These are phyloP conservation scores for Aspergillus olivimuriae DNA, from an alignment of 495 filamentous ascomycete genomes.

Conservation along the genomic window DNA sequence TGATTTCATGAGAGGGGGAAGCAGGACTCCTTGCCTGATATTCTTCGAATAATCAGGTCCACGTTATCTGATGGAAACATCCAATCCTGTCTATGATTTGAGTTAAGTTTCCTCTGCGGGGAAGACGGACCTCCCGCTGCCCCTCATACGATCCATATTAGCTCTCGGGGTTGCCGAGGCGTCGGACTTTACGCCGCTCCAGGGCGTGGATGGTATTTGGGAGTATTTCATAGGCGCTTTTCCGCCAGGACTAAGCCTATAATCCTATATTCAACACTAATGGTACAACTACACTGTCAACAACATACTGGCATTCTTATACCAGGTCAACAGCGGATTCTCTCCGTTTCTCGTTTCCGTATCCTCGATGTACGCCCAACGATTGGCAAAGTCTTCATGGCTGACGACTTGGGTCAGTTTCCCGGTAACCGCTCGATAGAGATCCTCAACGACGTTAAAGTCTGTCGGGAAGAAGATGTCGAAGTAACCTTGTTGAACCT, in stretches of 20 bases:
- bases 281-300: slow-evolving; percentile 56
- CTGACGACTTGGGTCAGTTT: slow-evolving; percentile 77
- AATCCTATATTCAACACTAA: slow-evolving; percentile 4
- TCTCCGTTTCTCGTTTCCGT: slow-evolving; percentile 85
- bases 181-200: background rate
- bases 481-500: slow-evolving; percentile 98
- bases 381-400: slow-evolving; percentile 83
- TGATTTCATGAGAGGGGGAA: too few relatives aligned
- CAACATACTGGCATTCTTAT: slow-evolving; percentile 87
- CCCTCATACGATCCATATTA: too few relatives aligned
- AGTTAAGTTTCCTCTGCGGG: too few relatives aligned
- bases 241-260: too few relatives aligned
- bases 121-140: too few relatives aligned
- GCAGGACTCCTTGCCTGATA: too few relatives aligned
- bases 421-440: slow-evolving; percentile 87
- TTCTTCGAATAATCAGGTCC: too few relatives aligned
- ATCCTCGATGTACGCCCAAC: slow-evolving; percentile 86
- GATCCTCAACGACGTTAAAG: slow-evolving; percentile 77
- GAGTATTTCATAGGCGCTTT: too few relatives aligned
- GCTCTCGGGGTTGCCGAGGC: too few relatives aligned
- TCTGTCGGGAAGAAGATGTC: slow-evolving; percentile 98
- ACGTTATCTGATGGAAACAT: too few relatives aligned
- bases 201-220: background rate
- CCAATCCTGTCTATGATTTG: too few relatives aligned
- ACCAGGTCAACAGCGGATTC: slow-evolving; percentile 90